phyloP scores from a whole-genome alignment of 176 grass and related monocot genomes.

The Urochloa ruziziensis region DNA sequence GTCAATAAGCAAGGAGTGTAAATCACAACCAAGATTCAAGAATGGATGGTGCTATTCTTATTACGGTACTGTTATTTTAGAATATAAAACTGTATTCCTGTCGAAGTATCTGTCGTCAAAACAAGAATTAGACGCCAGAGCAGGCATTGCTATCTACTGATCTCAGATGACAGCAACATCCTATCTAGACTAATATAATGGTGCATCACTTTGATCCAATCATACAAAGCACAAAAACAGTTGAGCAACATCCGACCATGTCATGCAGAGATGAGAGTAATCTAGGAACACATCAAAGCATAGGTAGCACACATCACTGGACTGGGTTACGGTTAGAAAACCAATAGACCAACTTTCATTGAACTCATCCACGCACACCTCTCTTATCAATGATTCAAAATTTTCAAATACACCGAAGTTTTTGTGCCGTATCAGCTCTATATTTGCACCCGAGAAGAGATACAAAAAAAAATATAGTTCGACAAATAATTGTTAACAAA shows the following conservation, averaged over 20 bases:
- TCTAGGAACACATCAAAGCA: not conserved
- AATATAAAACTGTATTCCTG: not conserved
- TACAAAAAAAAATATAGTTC: not conserved
- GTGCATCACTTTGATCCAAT: not conserved
- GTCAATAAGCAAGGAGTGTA: constrained; percentile 16
- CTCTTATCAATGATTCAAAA: not conserved
- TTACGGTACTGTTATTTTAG: not conserved
- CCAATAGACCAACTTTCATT: not conserved
- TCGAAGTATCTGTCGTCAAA: not conserved
- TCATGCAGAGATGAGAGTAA: not conserved
- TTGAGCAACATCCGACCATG: not conserved
- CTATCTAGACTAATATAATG: not conserved
- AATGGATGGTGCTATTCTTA: not conserved
- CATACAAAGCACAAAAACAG: constrained; percentile 11
- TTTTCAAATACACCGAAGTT: not conserved
- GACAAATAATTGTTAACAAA: not conserved
- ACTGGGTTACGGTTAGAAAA: not conserved
- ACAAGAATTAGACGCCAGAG: not conserved
- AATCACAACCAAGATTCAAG: not conserved
- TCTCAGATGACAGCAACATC: not conserved
- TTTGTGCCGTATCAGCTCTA: not conserved
- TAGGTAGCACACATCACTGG: not conserved
- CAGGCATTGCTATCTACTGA: not conserved
- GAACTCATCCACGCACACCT: not conserved
- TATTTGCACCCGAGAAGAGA: not conserved